Base-by-base conservation (phyloP, 331 rosid species). In the Quercus lobata region DNA sequence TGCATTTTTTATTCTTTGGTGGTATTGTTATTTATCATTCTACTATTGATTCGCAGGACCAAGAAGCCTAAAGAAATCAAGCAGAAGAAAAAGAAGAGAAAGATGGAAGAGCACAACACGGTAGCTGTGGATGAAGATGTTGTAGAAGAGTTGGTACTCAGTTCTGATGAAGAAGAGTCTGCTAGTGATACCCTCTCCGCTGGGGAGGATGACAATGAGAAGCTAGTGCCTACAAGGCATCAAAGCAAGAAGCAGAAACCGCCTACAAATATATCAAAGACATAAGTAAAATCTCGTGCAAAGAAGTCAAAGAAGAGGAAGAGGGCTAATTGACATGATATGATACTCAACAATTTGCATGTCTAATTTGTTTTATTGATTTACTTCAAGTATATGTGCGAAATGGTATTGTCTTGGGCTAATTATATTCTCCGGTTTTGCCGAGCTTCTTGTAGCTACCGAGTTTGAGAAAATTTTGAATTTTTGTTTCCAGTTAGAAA, bases 71-170 rank as follows among this genome's bases (percentile, higher is more conserved):
- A 78, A 17, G 94, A 86, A 78, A 77, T 61, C 71, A 83, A 87
- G 77, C 60, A 85, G 76, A 92, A 91, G 87, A 84, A 83, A 80
- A 87, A 78, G 76, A 90, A 80, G 85, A 88, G 86, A 54, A 81
- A 81, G 75, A 79, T 19, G 17, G 69, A 80, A 57, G 71, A 55
- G 56, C 83, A 77, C 56, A 88, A 84, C 71, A 88, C 77, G 57
- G 82, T 66, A 44, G 88, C 94, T 27, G 25, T 78, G 22, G 96
- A 95, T 37, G 96, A 93, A 69, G 97, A 95, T 74, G 78, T 91
- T 72, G 99, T 91, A 69, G 94, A 95, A 87, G 97, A 91, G 76
- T 86, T 93, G 83, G 97, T 93, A 12, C 93, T 95, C 69, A 95
- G 96, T 86, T 93, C 97, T 18, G 98, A 93, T 18, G 97, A 91